phyloP scores from a whole-genome alignment of 2,329 filamentous ascomycete genomes.

The Fusarium denticulatum region DNA sequence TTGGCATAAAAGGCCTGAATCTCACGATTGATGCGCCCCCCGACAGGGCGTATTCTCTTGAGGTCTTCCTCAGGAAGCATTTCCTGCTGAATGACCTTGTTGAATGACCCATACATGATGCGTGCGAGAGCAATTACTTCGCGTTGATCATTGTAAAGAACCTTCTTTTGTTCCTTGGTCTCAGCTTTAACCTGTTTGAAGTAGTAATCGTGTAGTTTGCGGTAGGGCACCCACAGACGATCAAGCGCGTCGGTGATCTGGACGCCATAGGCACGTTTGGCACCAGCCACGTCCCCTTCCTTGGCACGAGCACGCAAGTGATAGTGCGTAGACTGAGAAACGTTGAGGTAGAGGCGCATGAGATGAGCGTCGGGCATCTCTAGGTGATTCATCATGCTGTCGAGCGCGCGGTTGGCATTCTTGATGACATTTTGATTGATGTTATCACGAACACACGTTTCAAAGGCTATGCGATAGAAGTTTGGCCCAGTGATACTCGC shows the following conservation, averaged over 20 bases:
- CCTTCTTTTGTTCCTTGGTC: constrained; percentile 38
- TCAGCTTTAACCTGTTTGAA: constrained; percentile 44
- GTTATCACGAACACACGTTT: constrained; percentile 78
- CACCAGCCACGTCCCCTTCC: constrained; percentile 46
- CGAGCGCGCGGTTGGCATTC: constrained; percentile 72
- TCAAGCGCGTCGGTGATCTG: constrained; percentile 63
- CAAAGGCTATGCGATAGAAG: constrained; percentile 78
- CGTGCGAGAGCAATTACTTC: constrained; percentile 58
- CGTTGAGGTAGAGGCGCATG: constrained; percentile 65
- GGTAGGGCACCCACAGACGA: constrained; percentile 62
- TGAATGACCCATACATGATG: constrained; percentile 57
- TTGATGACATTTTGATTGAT: constrained; percentile 76
- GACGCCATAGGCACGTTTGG: constrained; percentile 57
- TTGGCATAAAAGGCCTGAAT: constrained; percentile 50
- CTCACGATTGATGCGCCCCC: constrained; percentile 51
- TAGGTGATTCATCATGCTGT: constrained; percentile 63
- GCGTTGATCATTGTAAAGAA: constrained; percentile 49
- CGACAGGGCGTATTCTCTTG: constrained; percentile 46
- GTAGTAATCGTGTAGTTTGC: constrained; percentile 50
- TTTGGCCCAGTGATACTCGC: constrained; percentile 54
- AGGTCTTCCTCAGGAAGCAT: constrained; percentile 51
- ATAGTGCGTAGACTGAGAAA: constrained; percentile 60
- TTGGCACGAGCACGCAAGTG: constrained; percentile 49
- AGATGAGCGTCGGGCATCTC: constrained; percentile 60
- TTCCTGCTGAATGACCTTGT: constrained; percentile 54